Base-by-base conservation (phyloP, 129 eudicot species). In the Kitagawia praeruptora region DNA sequence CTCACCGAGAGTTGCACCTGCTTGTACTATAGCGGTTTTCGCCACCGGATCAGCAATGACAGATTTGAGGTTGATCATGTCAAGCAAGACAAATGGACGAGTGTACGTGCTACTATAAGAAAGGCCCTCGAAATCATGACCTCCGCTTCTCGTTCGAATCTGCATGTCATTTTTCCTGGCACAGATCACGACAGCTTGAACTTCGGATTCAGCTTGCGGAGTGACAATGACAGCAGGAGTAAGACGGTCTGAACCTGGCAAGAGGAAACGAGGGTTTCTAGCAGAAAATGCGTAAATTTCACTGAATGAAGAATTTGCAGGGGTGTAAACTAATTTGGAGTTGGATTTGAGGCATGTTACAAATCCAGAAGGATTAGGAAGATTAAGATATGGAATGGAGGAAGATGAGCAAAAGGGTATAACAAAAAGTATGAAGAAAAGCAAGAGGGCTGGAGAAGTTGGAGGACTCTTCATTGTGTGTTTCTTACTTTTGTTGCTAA, bases 71-170 rank as follows among this genome's bases (percentile, higher is more conserved):
- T 70, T 70, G 12, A 34, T 34, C 75, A 70, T 37, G 25, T 70
- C 75, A 15, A 70, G 75, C 13, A 70, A 38, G 2, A 70, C 75
- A 9, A 70, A 70, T 34, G 75, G 75, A 4, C 23, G 45, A 14
- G 41, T 40, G 8, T 70, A 70, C 0, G 75, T 70, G 25, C 75
- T 70, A 70, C 75, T 70, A 14, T 7, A 70, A 37, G 75, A 70
- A 70, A 70, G 75, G 4, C 75, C 75, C 46, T 70, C 75, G 13
- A 70, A 70, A 70, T 70, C 75, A 70, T 70, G 75, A 10, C 75
- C 75, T 28, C 75, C 75, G 13, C 75, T 70, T 7, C 75, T 7
- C 6, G 44, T 70, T 13, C 75, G 41, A 38, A 70, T 37, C 25
- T 38, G 75, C n/a, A 70, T 70, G 75, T 18, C 45, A 70, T 70